These are phyloP conservation scores for Taxawa tesnikishii DNA, from an alignment of 2,329 filamentous ascomycete genomes.

Conservation along the genomic window DNA sequence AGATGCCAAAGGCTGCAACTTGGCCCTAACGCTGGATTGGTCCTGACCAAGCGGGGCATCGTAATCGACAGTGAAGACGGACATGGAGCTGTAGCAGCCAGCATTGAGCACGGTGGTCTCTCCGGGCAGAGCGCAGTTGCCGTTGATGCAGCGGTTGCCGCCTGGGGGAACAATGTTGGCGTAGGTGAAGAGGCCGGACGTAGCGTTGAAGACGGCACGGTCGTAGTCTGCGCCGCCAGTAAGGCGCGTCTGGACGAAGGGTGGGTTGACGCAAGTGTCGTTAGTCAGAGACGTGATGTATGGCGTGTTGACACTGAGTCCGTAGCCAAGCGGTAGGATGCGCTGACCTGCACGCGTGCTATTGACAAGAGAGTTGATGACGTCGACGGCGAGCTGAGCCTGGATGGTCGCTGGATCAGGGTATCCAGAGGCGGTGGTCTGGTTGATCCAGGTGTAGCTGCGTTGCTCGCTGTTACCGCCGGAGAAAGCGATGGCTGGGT, in stretches of 20 bases:
- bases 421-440: constrained; percentile 19
- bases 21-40: constrained; percentile 4
- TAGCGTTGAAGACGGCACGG: constrained; percentile 30
- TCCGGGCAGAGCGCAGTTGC: constrained; percentile 37
- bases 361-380: constrained; percentile 33
- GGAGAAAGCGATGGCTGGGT: constrained; percentile 38
- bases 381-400: constrained; percentile 28
- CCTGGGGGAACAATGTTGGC: constrained; percentile 25
- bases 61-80: constrained; percentile 39
- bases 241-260: constrained; percentile 35
- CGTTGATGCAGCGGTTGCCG: constrained; percentile 40
- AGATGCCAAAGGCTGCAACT: too few species aligned
- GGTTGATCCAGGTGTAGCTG: constrained; percentile 32
- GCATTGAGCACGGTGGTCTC: constrained; percentile 36
- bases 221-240: constrained; percentile 38
- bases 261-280: constrained; percentile 26
- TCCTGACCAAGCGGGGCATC: constrained; percentile 28
- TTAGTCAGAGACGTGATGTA: constrained; percentile 26
- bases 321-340: constrained; percentile 37
- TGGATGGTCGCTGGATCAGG: constrained; percentile 30
- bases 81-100: constrained; percentile 28
- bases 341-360: constrained; percentile 20
- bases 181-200: constrained; percentile 32
- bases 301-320: constrained; percentile 39
- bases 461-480: constrained; percentile 29